A percentile compares a stretch with the other conserved stretches of the same genome.
Evolutionary conservation across 495 filamentous ascomycete species (phyloP).

Genomic region (Xanthoparmelia taractica): DNA sequence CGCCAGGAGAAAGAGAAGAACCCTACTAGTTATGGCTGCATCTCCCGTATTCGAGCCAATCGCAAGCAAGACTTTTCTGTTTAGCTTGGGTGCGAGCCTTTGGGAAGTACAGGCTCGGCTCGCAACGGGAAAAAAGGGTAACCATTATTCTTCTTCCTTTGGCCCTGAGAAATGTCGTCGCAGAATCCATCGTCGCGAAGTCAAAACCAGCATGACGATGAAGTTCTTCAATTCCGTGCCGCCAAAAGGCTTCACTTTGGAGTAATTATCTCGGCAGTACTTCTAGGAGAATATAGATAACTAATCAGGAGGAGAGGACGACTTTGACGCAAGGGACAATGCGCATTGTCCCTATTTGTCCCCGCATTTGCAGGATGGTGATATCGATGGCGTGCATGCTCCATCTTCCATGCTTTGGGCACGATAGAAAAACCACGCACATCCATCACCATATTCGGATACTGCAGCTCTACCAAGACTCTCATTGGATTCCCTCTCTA

Average conservation of each 20-base stretch:
- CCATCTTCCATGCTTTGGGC: background rate
- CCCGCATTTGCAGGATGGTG: conserved; percentile 3
- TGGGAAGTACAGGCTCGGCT: conserved; percentile 1
- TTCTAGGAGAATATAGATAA: background rate
- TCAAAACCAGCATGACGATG: too few species aligned
- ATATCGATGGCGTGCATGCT: conserved; percentile 8
- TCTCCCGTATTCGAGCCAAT: background rate
- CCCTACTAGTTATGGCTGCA: background rate
- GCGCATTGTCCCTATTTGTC: background rate
- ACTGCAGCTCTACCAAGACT: background rate
- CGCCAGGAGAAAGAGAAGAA: background rate
- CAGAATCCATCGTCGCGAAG: too few species aligned
- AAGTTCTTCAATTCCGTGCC: background rate
- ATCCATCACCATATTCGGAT: background rate
- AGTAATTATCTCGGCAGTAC: background rate
- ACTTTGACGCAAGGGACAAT: conserved; percentile 2
- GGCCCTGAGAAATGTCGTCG: background rate
- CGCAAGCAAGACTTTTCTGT: background rate
- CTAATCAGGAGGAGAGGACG: background rate
- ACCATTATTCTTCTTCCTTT: background rate
- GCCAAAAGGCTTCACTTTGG: background rate
- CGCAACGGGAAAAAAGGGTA: conserved; percentile 3
- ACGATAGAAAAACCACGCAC: conserved; percentile 3
- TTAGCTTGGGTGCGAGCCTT: background rate
- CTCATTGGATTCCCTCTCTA: conserved; percentile 3